A percentile compares a stretch with the other conserved stretches of the same genome.
Evolutionary conservation across 306 rosid species (phyloP).

Genomic region (Dryas alaskensis): DNA sequence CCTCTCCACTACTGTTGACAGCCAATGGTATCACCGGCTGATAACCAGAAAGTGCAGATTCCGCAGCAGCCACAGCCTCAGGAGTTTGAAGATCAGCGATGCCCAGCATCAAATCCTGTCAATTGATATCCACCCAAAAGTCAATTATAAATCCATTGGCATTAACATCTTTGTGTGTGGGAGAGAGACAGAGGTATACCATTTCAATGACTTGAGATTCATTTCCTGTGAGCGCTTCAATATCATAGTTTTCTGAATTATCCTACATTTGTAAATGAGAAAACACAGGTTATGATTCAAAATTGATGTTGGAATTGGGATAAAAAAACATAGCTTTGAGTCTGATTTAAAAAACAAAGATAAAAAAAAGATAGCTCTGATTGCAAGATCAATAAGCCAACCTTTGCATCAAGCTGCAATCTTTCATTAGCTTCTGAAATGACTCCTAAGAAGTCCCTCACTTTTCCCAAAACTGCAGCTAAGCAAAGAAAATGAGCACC

Average conservation of each 20-base stretch:
- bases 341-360: background rate
- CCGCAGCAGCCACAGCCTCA: slow-evolving; percentile 92
- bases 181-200: slow-evolving; percentile 34
- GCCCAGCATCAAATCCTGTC: slow-evolving; percentile 85
- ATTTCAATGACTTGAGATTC: slow-evolving; percentile 74
- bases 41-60: slow-evolving; percentile 58
- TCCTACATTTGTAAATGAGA: slow-evolving; percentile 38
- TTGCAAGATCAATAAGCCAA: slow-evolving; percentile 30
- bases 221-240: slow-evolving; percentile 71
- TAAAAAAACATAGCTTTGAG: slow-evolving; percentile 3
- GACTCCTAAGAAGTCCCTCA: slow-evolving; percentile 61
- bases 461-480: slow-evolving; percentile 46
- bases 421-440: slow-evolving; percentile 70
- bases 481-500: slow-evolving; percentile 13
- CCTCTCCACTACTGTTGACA: slow-evolving; percentile 41
- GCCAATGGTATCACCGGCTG: slow-evolving; percentile 52
- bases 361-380: background rate
- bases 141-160: slow-evolving; percentile 6
- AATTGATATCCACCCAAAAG: slow-evolving; percentile 6
- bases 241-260: slow-evolving; percentile 54
- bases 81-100: slow-evolving; percentile 83
- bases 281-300: background rate
- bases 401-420: slow-evolving; percentile 66
- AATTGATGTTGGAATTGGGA: slow-evolving; percentile 4
- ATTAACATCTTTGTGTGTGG: background rate